Percentiles rank a stretch among this genome's conserved stretches.
Conservation (phyloP, 352 stramenopile species). For the Phytophthora ohioensis region DNA sequence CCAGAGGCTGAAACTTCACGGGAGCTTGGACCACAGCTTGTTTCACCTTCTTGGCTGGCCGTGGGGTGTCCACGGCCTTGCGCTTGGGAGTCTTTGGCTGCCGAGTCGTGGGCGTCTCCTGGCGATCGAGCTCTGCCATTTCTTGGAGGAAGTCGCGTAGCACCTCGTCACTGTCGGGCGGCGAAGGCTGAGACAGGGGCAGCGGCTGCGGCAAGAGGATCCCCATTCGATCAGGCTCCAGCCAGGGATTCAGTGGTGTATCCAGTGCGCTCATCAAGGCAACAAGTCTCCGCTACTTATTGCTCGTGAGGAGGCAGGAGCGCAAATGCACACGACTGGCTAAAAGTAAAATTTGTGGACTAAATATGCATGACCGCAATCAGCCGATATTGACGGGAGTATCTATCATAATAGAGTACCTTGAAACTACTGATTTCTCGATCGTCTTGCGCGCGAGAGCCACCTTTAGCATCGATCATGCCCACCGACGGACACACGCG, state of each 20-base stretch:
- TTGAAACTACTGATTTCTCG: too few relatives aligned
- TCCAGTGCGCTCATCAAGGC: background rate
- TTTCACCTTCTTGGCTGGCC: constrained; percentile 14
- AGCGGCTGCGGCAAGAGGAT: constrained; percentile 17
- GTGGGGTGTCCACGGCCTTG: constrained; percentile 1
- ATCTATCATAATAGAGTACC: too few relatives aligned
- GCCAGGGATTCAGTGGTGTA: background rate
- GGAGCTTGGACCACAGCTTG: background rate
- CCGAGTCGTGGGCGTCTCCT: constrained; percentile 24
- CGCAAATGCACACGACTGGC: constrained; percentile 22
- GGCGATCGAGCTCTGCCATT: constrained; percentile 48
- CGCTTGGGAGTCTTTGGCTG: constrained; percentile 11
- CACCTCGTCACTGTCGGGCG: constrained; percentile 21
- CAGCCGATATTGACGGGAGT: constrained; percentile 3
- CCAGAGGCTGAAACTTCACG: background rate
- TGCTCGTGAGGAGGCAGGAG: constrained; percentile 11
- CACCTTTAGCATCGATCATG: too few relatives aligned
- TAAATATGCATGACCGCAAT: constrained; percentile 7
- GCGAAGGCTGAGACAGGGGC: constrained; percentile 22
- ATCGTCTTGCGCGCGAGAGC: too few relatives aligned
- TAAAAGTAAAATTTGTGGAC: constrained; percentile 26
- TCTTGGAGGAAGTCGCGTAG: constrained; percentile 43
- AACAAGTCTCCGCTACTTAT: background rate
- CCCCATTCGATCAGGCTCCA: constrained; percentile 1
- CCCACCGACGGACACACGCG: too few relatives aligned